phyloP scores from a whole-genome alignment of 805 yeast species.

The Wickerhamomyces kurtzmanii region DNA sequence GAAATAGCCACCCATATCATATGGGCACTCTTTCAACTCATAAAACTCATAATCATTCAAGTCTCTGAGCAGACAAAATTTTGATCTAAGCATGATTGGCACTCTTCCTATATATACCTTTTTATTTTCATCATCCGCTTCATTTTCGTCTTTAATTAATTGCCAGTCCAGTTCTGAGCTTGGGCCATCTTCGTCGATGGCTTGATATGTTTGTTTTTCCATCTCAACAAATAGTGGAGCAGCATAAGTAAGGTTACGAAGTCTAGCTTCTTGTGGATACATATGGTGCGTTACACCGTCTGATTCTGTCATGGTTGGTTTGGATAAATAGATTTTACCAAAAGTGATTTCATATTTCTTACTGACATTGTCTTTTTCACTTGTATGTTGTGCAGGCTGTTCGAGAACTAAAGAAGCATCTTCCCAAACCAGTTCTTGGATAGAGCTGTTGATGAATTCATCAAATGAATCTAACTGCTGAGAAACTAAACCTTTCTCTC shows the following conservation, averaged over 20 bases:
- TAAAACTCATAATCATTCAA: slow-evolving; percentile 88
- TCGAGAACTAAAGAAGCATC: slow-evolving; percentile 90
- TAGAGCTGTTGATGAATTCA: slow-evolving; percentile 93
- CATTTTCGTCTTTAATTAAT: slow-evolving; percentile 37
- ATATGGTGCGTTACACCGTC: slow-evolving; percentile 99
- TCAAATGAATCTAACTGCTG: slow-evolving; percentile 98
- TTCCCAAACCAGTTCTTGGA: slow-evolving; percentile 95
- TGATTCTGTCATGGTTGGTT: slow-evolving; percentile 98
- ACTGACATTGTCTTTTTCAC: slow-evolving; percentile 82
- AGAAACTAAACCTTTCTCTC: slow-evolving; percentile 92
- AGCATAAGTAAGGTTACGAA: slow-evolving; percentile 92
- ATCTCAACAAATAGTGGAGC: slow-evolving; percentile 95
- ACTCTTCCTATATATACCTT: slow-evolving; percentile 93
- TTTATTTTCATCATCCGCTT: slow-evolving; percentile 51
- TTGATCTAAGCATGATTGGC: slow-evolving; percentile 95
- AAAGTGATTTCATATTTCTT: slow-evolving; percentile 94
- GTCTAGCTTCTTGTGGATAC: slow-evolving; percentile 97
- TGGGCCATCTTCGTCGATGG: slow-evolving; percentile 64
- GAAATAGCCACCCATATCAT: slow-evolving; percentile 99
- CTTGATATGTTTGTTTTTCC: slow-evolving; percentile 79
- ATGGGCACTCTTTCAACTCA: slow-evolving; percentile 96
- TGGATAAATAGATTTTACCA: slow-evolving; percentile 92
- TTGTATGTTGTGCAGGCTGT: slow-evolving; percentile 96
- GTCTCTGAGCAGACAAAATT: slow-evolving; percentile 87
- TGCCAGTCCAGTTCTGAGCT: slow-evolving; percentile 55